Evolutionary conservation across 2,329 filamentous ascomycete species (phyloP).

Genomic region (Neurospora sp.): DNA sequence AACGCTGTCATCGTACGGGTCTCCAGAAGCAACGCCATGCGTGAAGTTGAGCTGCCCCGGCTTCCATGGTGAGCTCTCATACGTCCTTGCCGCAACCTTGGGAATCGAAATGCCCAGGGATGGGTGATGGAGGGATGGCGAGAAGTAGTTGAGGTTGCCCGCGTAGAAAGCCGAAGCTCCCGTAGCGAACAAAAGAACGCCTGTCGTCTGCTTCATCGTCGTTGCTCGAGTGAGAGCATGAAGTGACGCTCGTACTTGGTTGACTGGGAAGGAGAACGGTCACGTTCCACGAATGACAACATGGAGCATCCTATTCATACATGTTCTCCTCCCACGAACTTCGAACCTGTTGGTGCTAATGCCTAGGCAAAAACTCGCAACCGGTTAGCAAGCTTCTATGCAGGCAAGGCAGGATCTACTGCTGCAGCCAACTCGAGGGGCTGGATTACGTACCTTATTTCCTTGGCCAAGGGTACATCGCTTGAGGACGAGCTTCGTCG

Average conservation of each 20-base stretch:
- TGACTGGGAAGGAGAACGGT: not conserved
- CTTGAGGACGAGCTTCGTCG: not conserved
- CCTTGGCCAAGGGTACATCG: not conserved
- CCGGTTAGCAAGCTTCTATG: not conserved
- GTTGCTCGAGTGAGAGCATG: not conserved
- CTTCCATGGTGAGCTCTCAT: constrained; percentile 30
- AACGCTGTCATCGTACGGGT: constrained; percentile 42
- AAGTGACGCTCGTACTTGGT: not conserved
- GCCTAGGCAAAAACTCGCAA: not conserved
- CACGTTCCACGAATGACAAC: not conserved
- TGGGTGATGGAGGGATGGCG: constrained; percentile 46
- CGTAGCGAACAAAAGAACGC: not conserved
- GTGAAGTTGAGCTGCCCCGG: constrained; percentile 44
- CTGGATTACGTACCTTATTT: not conserved
- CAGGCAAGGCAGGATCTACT: not conserved
- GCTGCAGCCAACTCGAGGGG: not conserved
- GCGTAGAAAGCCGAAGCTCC: constrained; percentile 7
- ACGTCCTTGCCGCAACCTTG: constrained; percentile 43
- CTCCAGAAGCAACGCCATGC: constrained; percentile 42
- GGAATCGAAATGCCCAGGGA: constrained; percentile 44
- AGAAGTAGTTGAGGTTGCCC: constrained; percentile 46
- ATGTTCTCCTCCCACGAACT: not conserved
- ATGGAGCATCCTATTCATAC: not conserved
- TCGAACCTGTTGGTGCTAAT: not conserved
- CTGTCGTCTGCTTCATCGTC: not conserved